Conservation (phyloP, 768 basidiomycete genomes). For the Trametes elegans region DNA sequence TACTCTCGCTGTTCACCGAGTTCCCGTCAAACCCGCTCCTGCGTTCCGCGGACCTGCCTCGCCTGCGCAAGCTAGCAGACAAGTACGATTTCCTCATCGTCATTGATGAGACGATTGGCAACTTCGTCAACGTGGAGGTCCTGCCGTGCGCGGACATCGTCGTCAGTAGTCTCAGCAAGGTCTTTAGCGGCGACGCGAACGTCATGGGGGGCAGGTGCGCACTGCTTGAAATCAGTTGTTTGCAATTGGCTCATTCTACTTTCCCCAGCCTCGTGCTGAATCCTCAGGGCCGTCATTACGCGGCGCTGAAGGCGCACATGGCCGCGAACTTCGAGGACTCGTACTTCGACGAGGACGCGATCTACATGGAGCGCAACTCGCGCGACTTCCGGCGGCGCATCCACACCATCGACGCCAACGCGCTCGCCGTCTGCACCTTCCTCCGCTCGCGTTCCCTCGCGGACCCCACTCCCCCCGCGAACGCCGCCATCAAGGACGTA, state of each 20-base stretch:
- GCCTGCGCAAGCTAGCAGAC: slow-evolving; percentile 78
- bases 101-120: slow-evolving; percentile 93
- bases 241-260: not conserved
- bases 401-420: slow-evolving; percentile 73
- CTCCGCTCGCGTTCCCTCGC: slow-evolving; percentile 57
- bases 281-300: slow-evolving; percentile 70
- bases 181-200: slow-evolving; percentile 93
- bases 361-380: slow-evolving; percentile 98
- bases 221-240: not conserved
- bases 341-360: slow-evolving; percentile 89
- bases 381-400: slow-evolving; percentile 84
- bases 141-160: slow-evolving; percentile 85
- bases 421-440: slow-evolving; percentile 80
- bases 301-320: slow-evolving; percentile 59
- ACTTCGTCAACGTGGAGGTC: slow-evolving; percentile 90
- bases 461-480: slow-evolving; percentile 20
- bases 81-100: slow-evolving; percentile 86
- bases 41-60: slow-evolving; percentile 74
- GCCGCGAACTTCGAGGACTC: slow-evolving; percentile 69
- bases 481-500: slow-evolving; percentile 70
- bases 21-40: slow-evolving; percentile 96
- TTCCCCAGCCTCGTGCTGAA: slow-evolving; percentile 80
- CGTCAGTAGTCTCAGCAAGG: slow-evolving; percentile 88
- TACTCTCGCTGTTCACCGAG: slow-evolving; percentile 86
- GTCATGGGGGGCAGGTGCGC: slow-evolving; percentile 96